Conservation (phyloP, 257 asterid genomes). For the Fraxinus cuspidata region DNA sequence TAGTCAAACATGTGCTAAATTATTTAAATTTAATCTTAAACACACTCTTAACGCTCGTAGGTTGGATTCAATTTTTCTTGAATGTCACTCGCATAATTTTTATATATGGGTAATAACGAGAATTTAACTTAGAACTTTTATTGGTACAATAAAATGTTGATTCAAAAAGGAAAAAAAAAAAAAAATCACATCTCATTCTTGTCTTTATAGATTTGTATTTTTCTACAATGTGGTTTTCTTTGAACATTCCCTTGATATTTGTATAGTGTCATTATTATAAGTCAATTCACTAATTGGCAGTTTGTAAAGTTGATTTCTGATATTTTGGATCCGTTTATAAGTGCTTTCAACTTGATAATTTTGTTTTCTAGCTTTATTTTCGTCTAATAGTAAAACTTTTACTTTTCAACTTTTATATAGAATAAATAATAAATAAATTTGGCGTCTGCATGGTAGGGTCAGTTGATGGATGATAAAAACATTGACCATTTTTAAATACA, state of each 20-base stretch:
- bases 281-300: background rate
- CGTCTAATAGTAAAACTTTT: no score
- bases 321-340: background rate
- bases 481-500: background rate
- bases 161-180: no score
- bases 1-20: no score
- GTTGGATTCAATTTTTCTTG: no score
- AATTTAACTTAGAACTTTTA: no score
- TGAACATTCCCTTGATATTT: background rate
- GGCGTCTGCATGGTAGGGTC: background rate
- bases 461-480: background rate
- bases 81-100: no score
- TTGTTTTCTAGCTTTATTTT: background rate
- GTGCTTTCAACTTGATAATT: background rate
- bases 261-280: background rate
- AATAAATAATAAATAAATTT: no score
- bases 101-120: no score
- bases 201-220: background rate
- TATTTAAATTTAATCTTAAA: no score
- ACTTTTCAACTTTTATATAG: no score
- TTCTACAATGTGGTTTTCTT: background rate
- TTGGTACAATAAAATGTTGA: no score
- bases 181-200: background rate
- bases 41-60: no score
- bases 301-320: background rate